Conservation (phyloP, 1,139 yeast species). For the Protomyces inundatus region DNA sequence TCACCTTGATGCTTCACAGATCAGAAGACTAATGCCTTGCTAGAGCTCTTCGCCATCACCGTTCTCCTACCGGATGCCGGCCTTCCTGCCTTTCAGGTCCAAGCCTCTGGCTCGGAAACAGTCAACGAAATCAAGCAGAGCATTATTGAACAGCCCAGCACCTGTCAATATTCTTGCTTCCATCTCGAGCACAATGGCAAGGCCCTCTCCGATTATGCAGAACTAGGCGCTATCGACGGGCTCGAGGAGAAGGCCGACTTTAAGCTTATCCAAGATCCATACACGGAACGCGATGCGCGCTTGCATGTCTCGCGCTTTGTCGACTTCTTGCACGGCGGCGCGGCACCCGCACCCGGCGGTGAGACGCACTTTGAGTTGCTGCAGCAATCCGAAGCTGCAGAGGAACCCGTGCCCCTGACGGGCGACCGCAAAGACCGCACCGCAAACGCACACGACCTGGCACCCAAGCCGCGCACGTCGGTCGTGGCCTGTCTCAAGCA, state of each 20-base stretch:
- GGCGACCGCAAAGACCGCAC: neutral
- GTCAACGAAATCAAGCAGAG: constrained; percentile 58
- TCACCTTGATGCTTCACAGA: too few relatives aligned
- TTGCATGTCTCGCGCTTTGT: constrained; percentile 48
- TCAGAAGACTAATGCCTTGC: neutral
- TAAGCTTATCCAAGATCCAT: constrained; percentile 43
- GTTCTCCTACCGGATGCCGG: constrained; percentile 7
- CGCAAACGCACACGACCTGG: neutral
- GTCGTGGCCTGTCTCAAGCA: constrained; percentile 40
- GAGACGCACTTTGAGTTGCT: constrained; percentile 41
- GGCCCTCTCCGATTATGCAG: constrained; percentile 38
- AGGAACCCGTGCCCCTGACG: constrained; percentile 17
- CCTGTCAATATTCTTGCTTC: constrained; percentile 60
- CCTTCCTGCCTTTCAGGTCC: constrained; percentile 11
- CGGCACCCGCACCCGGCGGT: constrained; percentile 42
- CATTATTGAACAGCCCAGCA: constrained; percentile 50
- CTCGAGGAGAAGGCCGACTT: constrained; percentile 35
- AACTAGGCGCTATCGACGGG: constrained; percentile 35
- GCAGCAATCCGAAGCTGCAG: constrained; percentile 24
- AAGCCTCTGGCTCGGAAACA: constrained; percentile 42
- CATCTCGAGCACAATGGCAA: constrained; percentile 45
- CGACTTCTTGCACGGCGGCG: constrained; percentile 45
- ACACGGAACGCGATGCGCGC: constrained; percentile 46
- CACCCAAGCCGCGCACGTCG: constrained; percentile 30
- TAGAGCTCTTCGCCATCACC: constrained; percentile 11